A percentile compares a stretch with the other conserved stretches of the same genome.
phyloP scores from a whole-genome alignment of 2,329 filamentous ascomycete species.

The Gaeumannomyces sp. region DNA sequence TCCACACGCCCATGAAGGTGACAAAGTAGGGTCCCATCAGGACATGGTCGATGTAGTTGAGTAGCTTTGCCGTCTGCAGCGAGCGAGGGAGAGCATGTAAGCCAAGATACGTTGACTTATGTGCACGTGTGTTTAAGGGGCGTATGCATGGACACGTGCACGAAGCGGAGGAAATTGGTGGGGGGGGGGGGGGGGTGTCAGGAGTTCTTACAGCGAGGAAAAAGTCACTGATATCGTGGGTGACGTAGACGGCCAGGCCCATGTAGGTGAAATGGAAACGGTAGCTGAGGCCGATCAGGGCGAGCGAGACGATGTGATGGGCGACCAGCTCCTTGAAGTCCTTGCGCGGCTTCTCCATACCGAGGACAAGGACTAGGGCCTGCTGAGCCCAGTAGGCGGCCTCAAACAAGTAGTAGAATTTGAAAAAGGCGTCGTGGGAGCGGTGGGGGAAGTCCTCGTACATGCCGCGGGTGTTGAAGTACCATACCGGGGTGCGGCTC shows the following conservation, averaged over 20 bases:
- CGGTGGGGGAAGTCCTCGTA: conserved; percentile 83
- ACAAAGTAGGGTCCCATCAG: conserved; percentile 81
- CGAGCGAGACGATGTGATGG: conserved; percentile 84
- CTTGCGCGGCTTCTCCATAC: conserved; percentile 88
- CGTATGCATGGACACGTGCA: not conserved
- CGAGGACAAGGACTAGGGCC: conserved; percentile 77
- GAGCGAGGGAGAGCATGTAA: conserved; percentile 14
- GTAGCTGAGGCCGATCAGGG: conserved; percentile 81
- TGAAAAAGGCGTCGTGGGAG: conserved; percentile 74
- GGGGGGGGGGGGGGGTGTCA: no score
- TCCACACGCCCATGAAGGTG: conserved; percentile 76
- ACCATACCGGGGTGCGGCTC: conserved; percentile 87
- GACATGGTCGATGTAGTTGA: conserved; percentile 81
- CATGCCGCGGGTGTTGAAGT: conserved; percentile 88
- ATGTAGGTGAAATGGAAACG: conserved; percentile 97
- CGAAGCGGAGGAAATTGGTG: no score
- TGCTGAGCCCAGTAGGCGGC: conserved; percentile 96
- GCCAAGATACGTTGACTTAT: not conserved
- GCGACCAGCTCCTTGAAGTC: conserved; percentile 91
- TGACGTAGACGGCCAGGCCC: conserved; percentile 87
- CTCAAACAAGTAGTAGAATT: conserved; percentile 93
- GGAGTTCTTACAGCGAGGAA: conserved; percentile 71
- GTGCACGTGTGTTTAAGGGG: no score
- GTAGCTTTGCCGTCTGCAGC: conserved; percentile 72
- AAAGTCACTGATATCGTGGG: conserved; percentile 91